Base-by-base conservation (phyloP, 331 rosid genomes). In the Cydonia oblonga region DNA sequence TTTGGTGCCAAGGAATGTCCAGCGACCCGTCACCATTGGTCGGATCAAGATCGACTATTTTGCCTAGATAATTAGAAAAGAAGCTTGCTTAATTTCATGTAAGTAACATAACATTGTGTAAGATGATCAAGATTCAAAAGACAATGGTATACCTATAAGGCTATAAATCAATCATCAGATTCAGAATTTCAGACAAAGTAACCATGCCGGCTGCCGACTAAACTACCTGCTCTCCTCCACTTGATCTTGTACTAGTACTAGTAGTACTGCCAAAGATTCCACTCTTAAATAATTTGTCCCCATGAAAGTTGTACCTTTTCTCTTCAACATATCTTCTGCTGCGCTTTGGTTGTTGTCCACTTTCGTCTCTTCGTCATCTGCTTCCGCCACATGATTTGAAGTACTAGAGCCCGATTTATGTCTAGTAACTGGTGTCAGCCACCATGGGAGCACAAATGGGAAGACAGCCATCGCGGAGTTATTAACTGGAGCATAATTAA, bases 41-140 rank as follows among this genome's bases (percentile, higher is more conserved):
- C 15, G 57, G 67, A 59, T 71, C 67, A 71, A 25, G 67, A 71
- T 71, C 57, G 87, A 53, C 52, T 65, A 40, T 58, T 59, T 71
- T 71, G 58, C 57, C 67, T 70, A 70, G n/a, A 30, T 22, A 46
- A 46, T 46, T 46, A 16, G 42, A 35, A 15, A 46, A 35, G 42
- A 35, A 35, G 42, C 42, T 35, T 35, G 42, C 42, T 8, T 33
- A 33, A 33, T 33, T 33, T 33, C 40, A 33, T 33, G 19, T 44
- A n/a, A n/a, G n/a, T n/a, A 46, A 6, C 9, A 16, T 2, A 5
- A 49, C 54, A 16, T 49, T 49, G 9, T 16, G 54, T 18, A 49
- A 49, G 54, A 2, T 16, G 54, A 49, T 49, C 54, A 16, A 5
- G 54, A 1, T 16, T 49, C 20, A 49, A 49, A 49, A 49, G 19